These are phyloP conservation scores for Vicia villosa DNA, from an alignment of 306 rosid species.

Conservation along the genomic window DNA sequence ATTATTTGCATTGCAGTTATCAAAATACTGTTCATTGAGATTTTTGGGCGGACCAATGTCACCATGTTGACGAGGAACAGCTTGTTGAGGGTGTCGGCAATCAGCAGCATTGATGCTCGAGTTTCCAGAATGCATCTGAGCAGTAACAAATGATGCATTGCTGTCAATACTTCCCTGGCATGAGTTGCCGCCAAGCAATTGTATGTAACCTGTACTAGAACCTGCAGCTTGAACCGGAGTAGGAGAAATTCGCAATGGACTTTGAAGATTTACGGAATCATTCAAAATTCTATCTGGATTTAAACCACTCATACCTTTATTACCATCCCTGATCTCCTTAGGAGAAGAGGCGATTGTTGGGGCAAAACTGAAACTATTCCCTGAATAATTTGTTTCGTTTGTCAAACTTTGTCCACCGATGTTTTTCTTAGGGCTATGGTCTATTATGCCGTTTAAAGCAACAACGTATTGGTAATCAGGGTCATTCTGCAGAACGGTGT, in stretches of 20 bases:
- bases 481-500: slow-evolving; percentile 45
- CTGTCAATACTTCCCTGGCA: slow-evolving; percentile 50
- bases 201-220: slow-evolving; percentile 45
- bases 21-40: slow-evolving; percentile 37
- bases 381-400: slow-evolving; percentile 52
- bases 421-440: slow-evolving; percentile 49
- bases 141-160: slow-evolving; percentile 44
- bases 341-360: slow-evolving; percentile 36
- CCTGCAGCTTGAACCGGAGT: slow-evolving; percentile 44
- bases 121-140: slow-evolving; percentile 46
- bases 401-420: slow-evolving; percentile 41
- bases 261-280: slow-evolving; percentile 42
- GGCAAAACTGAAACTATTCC: slow-evolving; percentile 35
- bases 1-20: slow-evolving; percentile 36
- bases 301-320: slow-evolving; percentile 33
- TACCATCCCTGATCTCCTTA: slow-evolving; percentile 43
- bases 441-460: slow-evolving; percentile 70
- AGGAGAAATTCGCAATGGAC: slow-evolving; percentile 46
- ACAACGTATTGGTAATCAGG: slow-evolving; percentile 77
- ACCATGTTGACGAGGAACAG: slow-evolving; percentile 35
- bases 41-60: slow-evolving; percentile 37
- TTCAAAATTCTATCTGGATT: slow-evolving; percentile 45
- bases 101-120: slow-evolving; percentile 35
- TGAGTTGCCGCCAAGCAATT: slow-evolving; percentile 47
- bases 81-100: slow-evolving; percentile 39